These are phyloP conservation scores for Paraconiothyrium sp. DNA, from an alignment of 2,329 filamentous ascomycete species.

Conservation along the genomic window DNA sequence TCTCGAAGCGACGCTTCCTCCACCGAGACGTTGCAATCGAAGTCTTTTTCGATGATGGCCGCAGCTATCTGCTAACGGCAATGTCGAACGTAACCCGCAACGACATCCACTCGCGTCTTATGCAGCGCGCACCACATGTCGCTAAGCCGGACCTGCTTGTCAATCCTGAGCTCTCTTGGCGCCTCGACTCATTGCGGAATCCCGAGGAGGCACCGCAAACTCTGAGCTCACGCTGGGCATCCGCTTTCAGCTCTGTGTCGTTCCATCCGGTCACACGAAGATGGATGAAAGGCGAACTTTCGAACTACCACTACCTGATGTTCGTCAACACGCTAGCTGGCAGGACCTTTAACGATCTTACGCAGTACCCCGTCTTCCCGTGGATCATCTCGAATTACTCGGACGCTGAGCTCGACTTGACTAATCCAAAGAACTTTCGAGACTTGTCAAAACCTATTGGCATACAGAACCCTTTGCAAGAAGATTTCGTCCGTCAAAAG, in stretches of 20 bases:
- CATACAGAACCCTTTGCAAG: constrained; percentile 79
- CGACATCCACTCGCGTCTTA: constrained; percentile 80
- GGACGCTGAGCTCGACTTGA: constrained; percentile 88
- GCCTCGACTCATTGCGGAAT: constrained; percentile 82
- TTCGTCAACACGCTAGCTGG: constrained; percentile 97
- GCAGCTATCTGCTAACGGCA: constrained; percentile 91
- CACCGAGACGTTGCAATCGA: constrained; percentile 97
- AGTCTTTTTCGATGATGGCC: constrained; percentile 95
- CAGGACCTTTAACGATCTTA: constrained; percentile 95
- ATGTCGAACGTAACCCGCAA: constrained; percentile 78
- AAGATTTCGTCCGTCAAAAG: constrained; percentile 81
- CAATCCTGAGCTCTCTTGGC: constrained; percentile 89
- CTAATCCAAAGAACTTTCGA: constrained; percentile 84
- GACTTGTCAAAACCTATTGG: constrained; percentile 97
- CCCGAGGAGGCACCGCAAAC: constrained; percentile 70
- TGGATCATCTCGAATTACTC: constrained; percentile 98
- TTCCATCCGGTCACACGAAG: constrained; percentile 86
- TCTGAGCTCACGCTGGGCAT: constrained; percentile 89
- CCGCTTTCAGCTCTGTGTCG: constrained; percentile 84
- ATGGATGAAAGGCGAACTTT: constrained; percentile 95
- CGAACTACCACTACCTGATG: constrained; percentile 99
- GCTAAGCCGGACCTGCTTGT: constrained; percentile 73
- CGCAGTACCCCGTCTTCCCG: constrained; percentile 97
- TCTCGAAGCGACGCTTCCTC: constrained; percentile 93
- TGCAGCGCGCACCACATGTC: constrained; percentile 81